Evolutionary conservation across 768 basidiomycete species (phyloP), one percentile per base, ranked within the genome.

Genomic region (Phlegmacium glaucopus): DNA sequence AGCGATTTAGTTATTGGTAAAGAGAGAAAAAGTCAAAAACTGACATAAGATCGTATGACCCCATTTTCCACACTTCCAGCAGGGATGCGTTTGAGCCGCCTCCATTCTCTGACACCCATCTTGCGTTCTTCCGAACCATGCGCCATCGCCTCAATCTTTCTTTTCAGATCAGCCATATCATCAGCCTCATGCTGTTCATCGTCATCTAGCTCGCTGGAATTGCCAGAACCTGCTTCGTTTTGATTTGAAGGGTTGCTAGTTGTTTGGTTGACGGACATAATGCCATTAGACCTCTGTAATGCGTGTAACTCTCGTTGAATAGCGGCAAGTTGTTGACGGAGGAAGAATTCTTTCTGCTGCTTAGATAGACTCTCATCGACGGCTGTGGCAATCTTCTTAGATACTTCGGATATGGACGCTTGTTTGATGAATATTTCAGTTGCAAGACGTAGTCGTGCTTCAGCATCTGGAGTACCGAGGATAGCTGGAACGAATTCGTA

Each of bases 51-150:
- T 40, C 90, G 74, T 42, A 94, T 85, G 29, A 95, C 93, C 4
- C 92, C 90, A 59, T 90, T 83, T 71, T 96, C 94, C 2, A 92
- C 90, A 43, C 89, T 90, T 13, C 91, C 90, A 28, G 84, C 82
- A 0, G 92, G 91, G n/a, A 91, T 94, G 15, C 91, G 80, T 63
- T 84, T 87, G 27, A 96, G 68, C 36, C 94, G 71, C 56, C 83
- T 80, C 79, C 89, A 90, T 61, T 97, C 94, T 28, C 90, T 68
- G 0, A 85, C 77, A 17, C 86, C 87, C 64, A 87, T 84, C 62
- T 85, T 89, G 35, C 89, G 76, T 61, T 92, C 90, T 62, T 94
- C 91, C 30, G 79, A 82, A 11, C 83, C 85, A 9, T 72, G 70
- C 9, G 76, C 77, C 72, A 91, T 83, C 0, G 80, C 82, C 51